A percentile compares a stretch with the other conserved stretches of the same genome.
phyloP scores from a whole-genome alignment of 257 asterid genomes.

The Striga asiatica region DNA sequence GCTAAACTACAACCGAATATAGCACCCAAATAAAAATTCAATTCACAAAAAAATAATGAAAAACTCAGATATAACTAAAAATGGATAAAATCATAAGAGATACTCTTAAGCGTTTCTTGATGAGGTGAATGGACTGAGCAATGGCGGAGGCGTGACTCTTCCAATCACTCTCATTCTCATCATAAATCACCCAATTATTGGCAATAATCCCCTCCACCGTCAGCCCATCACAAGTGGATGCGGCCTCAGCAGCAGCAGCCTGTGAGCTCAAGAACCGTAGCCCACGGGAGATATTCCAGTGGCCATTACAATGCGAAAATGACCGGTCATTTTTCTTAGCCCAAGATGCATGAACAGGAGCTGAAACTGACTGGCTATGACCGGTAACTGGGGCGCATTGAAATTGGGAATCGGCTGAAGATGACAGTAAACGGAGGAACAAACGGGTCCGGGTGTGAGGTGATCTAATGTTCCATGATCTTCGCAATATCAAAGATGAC shows the following conservation, averaged over 20 bases:
- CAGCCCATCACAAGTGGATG: constrained; percentile 69
- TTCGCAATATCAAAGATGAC: constrained; percentile 36
- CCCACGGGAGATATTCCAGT: constrained; percentile 19
- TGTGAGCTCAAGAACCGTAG: constrained; percentile 40
- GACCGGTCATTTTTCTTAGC: constrained; percentile 13
- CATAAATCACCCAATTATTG: constrained; percentile 63
- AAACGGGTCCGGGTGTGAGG: constrained; percentile 12
- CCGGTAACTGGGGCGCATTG: constrained; percentile 16
- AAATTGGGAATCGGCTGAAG: constrained; percentile 22
- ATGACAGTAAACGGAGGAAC: constrained; percentile 21
- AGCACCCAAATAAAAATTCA: not conserved
- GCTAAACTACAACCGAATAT: constrained; percentile 3
- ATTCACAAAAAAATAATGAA: not conserved
- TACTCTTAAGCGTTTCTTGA: constrained; percentile 81
- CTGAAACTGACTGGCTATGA: constrained; percentile 9
- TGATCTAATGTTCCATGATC: constrained; percentile 22
- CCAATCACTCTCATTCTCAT: constrained; percentile 78
- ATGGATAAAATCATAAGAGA: not conserved
- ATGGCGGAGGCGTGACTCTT: constrained; percentile 82
- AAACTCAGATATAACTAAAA: not conserved
- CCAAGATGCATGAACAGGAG: constrained; percentile 13
- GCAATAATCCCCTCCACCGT: constrained; percentile 69
- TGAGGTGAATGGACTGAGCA: constrained; percentile 77
- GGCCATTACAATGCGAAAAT: constrained; percentile 15
- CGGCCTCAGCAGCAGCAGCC: constrained; percentile 41